Evolutionary conservation across 208 protist species (phyloP).

Genomic region (Crithidia thermophila): DNA sequence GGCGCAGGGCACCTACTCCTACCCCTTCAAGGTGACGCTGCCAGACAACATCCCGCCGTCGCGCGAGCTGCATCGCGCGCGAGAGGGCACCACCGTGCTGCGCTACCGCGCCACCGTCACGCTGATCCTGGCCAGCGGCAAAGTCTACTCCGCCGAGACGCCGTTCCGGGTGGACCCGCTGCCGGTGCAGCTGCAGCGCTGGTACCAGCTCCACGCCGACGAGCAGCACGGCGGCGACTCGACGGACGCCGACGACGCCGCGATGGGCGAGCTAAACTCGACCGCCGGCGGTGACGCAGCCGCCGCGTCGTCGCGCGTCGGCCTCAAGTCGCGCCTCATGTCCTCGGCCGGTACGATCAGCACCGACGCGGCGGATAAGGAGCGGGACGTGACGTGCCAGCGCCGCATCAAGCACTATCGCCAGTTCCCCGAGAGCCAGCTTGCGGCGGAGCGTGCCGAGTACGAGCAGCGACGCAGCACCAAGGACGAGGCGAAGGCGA

Average conservation of each 20-base stretch:
- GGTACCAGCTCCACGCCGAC: slow-evolving; percentile 51
- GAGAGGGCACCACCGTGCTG: slow-evolving; percentile 35
- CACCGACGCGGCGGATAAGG: not conserved
- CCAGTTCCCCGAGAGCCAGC: slow-evolving; percentile 26
- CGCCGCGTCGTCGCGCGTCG: not conserved
- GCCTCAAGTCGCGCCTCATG: slow-evolving; percentile 15
- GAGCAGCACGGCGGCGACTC: slow-evolving; percentile 19
- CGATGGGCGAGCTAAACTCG: not conserved
- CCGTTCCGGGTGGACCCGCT: slow-evolving; percentile 44
- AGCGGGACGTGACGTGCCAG: slow-evolving; percentile 8
- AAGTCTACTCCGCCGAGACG: slow-evolving; percentile 23
- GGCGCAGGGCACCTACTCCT: slow-evolving; percentile 64
- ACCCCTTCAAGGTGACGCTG: slow-evolving; percentile 60
- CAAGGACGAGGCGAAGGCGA: not conserved
- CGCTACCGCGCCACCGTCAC: slow-evolving; percentile 44
- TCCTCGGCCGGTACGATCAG: slow-evolving; percentile 13
- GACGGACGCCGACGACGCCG: not conserved
- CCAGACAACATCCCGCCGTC: slow-evolving; percentile 57
- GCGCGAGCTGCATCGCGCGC: slow-evolving; percentile 21
- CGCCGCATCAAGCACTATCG: slow-evolving; percentile 21
- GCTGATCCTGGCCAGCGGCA: slow-evolving; percentile 37
- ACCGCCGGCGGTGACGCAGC: not conserved
- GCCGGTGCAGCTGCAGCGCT: slow-evolving; percentile 60
- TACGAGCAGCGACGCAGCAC: slow-evolving; percentile 8
- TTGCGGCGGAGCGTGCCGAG: slow-evolving; percentile 9